Percentiles rank a stretch among this genome's conserved stretches.
These are phyloP conservation scores for Lactarius deliciosus DNA, from an alignment of 768 basidiomycete genomes.

Conservation along the genomic window DNA sequence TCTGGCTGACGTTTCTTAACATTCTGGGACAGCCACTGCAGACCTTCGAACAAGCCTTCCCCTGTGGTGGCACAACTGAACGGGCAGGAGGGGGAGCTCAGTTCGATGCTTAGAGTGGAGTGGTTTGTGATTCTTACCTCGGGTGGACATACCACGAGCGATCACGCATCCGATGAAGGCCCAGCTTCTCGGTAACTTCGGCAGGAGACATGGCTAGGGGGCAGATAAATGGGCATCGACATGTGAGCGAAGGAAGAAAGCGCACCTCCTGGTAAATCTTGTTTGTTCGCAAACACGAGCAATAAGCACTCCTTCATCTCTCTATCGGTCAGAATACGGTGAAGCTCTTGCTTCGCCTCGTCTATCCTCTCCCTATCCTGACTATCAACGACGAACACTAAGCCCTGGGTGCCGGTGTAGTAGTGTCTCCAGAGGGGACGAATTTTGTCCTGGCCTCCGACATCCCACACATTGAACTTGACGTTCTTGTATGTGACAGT, in stretches of 20 bases:
- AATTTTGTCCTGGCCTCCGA: conserved; percentile 99
- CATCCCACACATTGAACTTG: conserved; percentile 94
- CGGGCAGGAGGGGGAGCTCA: background rate
- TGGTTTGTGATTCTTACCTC: conserved; percentile 54
- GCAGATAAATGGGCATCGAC: background rate
- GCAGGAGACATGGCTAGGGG: conserved; percentile 94
- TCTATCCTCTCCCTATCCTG: conserved; percentile 94
- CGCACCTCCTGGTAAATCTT: conserved; percentile 94
- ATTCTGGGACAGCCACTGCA: conserved; percentile 97
- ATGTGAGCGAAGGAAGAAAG: conserved; percentile 20
- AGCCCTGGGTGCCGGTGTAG: conserved; percentile 97
- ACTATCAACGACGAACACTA: conserved; percentile 97
- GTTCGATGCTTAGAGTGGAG: background rate
- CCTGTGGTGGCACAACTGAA: conserved; percentile 92
- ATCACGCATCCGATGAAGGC: conserved; percentile 93
- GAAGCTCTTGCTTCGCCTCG: conserved; percentile 93
- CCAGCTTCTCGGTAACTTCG: conserved; percentile 96
- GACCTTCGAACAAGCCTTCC: conserved; percentile 94
- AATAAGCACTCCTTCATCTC: conserved; percentile 98
- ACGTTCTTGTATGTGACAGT: conserved; percentile 99
- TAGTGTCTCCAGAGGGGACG: conserved; percentile 98
- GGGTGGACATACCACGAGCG: conserved; percentile 99
- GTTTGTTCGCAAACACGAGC: conserved; percentile 99
- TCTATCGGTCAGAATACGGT: conserved; percentile 92
- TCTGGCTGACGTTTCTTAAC: conserved; percentile 87